Evolutionary conservation across 164 flowering plant species (phyloP), one percentile per base, ranked within the genome.

Genomic region (Cinnamomum chago): DNA sequence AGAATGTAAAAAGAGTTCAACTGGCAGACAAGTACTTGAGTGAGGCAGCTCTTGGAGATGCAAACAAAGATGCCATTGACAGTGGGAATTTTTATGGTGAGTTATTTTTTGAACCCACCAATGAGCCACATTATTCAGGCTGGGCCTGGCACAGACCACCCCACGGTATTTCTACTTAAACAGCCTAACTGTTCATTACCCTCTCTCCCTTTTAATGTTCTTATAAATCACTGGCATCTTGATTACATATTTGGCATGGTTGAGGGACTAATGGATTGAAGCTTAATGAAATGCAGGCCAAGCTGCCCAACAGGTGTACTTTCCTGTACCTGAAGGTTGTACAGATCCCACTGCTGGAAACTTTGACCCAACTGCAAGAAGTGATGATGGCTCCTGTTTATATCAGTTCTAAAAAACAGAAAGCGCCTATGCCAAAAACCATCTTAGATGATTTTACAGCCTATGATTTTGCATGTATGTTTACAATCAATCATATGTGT

Each of bases 1-100:
- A 84, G 58, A 86, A 86, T 74, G 88, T 86, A 75, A 86, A 86
- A 85, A 84, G 88, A 79, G 86, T 86, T 66, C 88, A 84, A 71
- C 76, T 86, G 81, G 85, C 86, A 2, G 88, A 84, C 73, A 82
- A 75, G 70, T 83, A 83, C 79, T 24, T 83, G 77, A 81, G 71
- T 50, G 86, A 84, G 68, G 86, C 85, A 9, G 85, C 84, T 64
- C 83, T 86, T 7, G 88, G 86, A 71, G 83, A 84, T 51, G 88
- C 86, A 0, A 84, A 86, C 33, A 23, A 72, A 28, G 87, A 84
- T 78, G 58, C 81, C 11, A 82, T 82, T 20, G 73, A 71, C 25
- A 72, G 77, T 2, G 85, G 87, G 70, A 9, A 50, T 68, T 82
- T 81, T 78, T 81, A 84, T 51, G 81, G 81, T 79, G 74, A 72